Evolutionary conservation across 2,329 filamentous ascomycete genomes (phyloP), one percentile per base, ranked within the genome.

Genomic region (Cladosporium sp.): DNA sequence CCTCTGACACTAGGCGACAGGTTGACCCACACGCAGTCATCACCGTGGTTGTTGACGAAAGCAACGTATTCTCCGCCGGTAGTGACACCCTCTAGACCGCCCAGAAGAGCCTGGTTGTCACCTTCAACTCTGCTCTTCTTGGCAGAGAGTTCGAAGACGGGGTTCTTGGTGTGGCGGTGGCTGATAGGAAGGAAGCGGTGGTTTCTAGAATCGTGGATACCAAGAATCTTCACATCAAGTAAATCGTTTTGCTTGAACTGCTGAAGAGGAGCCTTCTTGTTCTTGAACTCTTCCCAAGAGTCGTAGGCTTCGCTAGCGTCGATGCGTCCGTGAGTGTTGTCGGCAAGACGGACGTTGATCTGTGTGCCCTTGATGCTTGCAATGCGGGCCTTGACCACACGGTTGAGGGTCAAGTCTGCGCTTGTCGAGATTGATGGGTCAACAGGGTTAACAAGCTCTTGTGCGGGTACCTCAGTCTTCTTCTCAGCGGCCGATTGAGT

Each of bases 231-330:
- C 47, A 93, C 93, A 15, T 86, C 81, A 34, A 97, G 79, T 55
- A 88, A 81, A 66, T 94, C 87, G 71, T 91, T 90, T 60, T 85
- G 82, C 68, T 87, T 85, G 80, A 96, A 96, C 65, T 84, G 83
- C 64, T 82, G 82, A n/a, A 98, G 82, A 1, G 95, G 94, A 32
- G 88, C 84, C 78, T 94, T 97, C 66, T 89, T 86, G 74, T 97
- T 88, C 65, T 87, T 84, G 73, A 99, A 95, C 52, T 94, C 89
- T 57, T 96, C 90, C 90, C 91, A 97, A 12, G 84, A 84, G 76
- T 97, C 91, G 76, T 96, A 99, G 14, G 93, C 80, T 76, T 98
- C 92, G 1, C 95, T 96, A 6, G 95, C 87, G 74, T 97, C 94
- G 67, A 99, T 89, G 21, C 95, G 92, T n/a, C 94, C 95, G 76